These are phyloP conservation scores for Populus tremula DNA, from an alignment of 345 rosid genomes.

Conservation along the genomic window DNA sequence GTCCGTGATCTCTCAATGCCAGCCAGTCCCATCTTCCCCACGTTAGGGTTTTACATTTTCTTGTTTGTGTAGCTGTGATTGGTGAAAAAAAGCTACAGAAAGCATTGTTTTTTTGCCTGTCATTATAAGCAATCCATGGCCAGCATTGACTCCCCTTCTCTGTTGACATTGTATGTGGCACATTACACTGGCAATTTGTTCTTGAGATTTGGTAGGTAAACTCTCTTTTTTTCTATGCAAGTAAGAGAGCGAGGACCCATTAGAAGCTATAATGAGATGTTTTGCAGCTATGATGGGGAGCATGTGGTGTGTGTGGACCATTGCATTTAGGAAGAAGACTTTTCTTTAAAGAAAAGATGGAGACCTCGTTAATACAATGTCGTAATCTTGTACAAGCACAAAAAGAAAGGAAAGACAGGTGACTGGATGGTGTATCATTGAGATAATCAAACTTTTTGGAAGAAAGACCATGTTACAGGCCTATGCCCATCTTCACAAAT, in stretches of 20 bases:
- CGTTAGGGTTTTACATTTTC: not conserved
- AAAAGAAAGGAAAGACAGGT: not conserved
- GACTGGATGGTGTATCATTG: not conserved
- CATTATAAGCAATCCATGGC: not conserved
- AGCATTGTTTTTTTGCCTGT: not conserved
- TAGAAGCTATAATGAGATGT: not conserved
- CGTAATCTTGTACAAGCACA: constrained; percentile 13
- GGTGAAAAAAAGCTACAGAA: not conserved
- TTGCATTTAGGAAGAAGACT: not conserved
- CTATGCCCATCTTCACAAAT: not conserved
- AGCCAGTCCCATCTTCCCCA: not conserved
- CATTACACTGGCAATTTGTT: not conserved
- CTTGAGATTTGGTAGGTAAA: not conserved
- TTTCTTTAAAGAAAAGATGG: not conserved
- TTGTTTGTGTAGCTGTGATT: not conserved
- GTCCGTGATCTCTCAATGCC: not conserved
- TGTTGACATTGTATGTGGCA: not conserved
- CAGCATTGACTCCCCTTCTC: not conserved
- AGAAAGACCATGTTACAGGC: not conserved
- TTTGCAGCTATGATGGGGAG: constrained; percentile 15
- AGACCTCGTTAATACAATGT: not conserved
- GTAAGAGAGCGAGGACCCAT: not conserved
- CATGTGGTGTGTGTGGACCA: constrained; percentile 14
- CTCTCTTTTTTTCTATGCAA: not conserved
- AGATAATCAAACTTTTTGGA: not conserved